Conservation (phyloP, 2,329 filamentous ascomycete genomes). For the Neofusicoccum sp. region DNA sequence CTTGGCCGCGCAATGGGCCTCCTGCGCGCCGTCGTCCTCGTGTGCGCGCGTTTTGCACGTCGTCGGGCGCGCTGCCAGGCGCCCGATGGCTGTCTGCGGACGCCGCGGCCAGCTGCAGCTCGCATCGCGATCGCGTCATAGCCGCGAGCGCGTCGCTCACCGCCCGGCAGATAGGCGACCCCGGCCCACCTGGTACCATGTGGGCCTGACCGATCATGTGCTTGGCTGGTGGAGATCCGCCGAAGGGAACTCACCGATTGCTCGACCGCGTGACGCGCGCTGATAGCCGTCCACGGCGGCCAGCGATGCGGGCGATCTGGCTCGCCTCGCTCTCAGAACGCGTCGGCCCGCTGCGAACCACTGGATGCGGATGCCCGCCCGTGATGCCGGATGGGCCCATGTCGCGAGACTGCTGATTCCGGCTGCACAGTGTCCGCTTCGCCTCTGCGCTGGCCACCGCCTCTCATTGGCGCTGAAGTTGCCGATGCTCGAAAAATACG, state of each 20-base stretch:
- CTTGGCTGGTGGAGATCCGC: not conserved
- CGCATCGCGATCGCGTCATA: constrained; percentile 1
- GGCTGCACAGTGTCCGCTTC: not conserved
- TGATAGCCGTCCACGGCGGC: not conserved
- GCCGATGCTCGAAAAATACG: not conserved
- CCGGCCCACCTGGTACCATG: constrained; percentile 3
- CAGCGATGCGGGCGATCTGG: not conserved
- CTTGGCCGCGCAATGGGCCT: not conserved
- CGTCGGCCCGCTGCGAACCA: constrained; percentile 10
- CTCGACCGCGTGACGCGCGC: constrained; percentile 1
- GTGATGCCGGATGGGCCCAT: not conserved
- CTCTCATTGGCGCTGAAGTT: not conserved
- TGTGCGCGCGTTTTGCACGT: not conserved
- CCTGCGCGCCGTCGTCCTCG: not conserved
- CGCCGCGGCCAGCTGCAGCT: not conserved
- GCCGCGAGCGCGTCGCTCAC: not conserved
- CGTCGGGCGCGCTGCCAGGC: not conserved
- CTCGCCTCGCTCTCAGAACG: constrained; percentile 5
- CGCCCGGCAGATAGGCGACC: constrained; percentile 14
- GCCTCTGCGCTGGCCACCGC: not conserved
- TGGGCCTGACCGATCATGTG: constrained; percentile 3
- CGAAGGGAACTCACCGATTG: constrained; percentile 2
- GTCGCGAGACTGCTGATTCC: not conserved
- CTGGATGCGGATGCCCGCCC: not conserved
- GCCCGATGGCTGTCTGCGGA: not conserved